Evolutionary conservation across 192 early-diverging fungal species (phyloP), one percentile per base, ranked within the genome.

Genomic region (Coemansia sp.): DNA sequence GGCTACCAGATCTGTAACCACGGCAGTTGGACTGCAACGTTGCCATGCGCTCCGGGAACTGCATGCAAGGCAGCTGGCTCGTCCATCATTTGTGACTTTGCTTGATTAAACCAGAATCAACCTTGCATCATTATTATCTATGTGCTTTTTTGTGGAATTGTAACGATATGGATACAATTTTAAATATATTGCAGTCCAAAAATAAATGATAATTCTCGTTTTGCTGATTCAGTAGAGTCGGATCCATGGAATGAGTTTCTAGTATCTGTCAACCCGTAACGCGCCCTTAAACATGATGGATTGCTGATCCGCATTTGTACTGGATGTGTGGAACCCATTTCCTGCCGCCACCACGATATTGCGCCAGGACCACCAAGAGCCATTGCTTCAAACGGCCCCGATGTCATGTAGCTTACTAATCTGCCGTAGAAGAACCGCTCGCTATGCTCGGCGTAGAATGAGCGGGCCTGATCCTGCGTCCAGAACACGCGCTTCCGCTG

Each of bases 161-260:
- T 15, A 40, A 15, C 1, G 2, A 3, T 8, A 13, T 4, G 39
- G 39, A 13, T 15, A 13, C 2, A 15, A 40, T 40, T 3, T 15
- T 4, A 4, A 40, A 40, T 40, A 40, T n/a, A n/a, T n/a, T n/a
- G n/a, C n/a, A 26, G 7, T 33, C 71, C 83, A 67, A 91, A 91
- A 31, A 89, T 82, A 43, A 87, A 85, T 5, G 58, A 52, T 3
- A 91, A 84, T 64, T 91, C 90, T 8, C 81, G 73, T 26, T 28
- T 56, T 18, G 90, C 90, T 0, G 77, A 85, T 12, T 82, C 84
- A 1, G 65, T 62, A 0, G 90, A 87, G 61, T 91, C 90, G 45
- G 89, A 90, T 0, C 90, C 90, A 67, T 92, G 90, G 42, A 90
- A 90, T 1, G 89, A 89, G 63, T 91, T 91, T 25, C 90, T 53